Evolutionary conservation across 2,329 filamentous ascomycete species (phyloP), one percentile per base, ranked within the genome.

Genomic region (Shiraia bambusicola): DNA sequence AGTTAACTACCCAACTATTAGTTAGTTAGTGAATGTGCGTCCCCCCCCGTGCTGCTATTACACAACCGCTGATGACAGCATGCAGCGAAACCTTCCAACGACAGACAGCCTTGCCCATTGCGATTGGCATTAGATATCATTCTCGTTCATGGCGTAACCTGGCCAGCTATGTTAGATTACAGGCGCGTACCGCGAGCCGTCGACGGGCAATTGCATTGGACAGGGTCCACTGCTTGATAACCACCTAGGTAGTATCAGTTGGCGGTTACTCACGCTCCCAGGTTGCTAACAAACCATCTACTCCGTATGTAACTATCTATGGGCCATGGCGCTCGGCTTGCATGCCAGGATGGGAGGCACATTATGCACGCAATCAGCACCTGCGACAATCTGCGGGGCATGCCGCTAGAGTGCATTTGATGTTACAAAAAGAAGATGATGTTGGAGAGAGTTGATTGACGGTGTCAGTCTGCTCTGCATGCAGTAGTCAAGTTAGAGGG

Each of bases 321-420:
- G n/a, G n/a, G n/a, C n/a, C n/a, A 25, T 22, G 25, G 24, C 37
- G 43, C 41, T 51, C 54, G 50, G 51, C 45, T 47, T 49, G 31
- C 40, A 32, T 32, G 19, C 44, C 37, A 44, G 48, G 43, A 43
- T 25, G 34, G 37, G 38, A n/a, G 40, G 39, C 40, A 29, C 47
- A 28, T 45, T 40, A 52, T 52, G 49, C 43, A 52, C 39, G 51
- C 51, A 53, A 52, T 50, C 31, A 47, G 47, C 33, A 32, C 46
- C 46, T 51, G 48, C 57, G 40, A 47, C 47, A 27, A 22, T 32
- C 33, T 29, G 41, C 34, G 32, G 37, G 40, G 37, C 41, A 35
- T 25, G 28, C 33, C 14, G 35, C 26, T 39, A 45, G 35, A 45
- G 35, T 45, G 40, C 25, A 39, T 38, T 34, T 25, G 40, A 36